phyloP scores from a whole-genome alignment of 768 basidiomycete genomes.

The Pleurotus eryngii region DNA sequence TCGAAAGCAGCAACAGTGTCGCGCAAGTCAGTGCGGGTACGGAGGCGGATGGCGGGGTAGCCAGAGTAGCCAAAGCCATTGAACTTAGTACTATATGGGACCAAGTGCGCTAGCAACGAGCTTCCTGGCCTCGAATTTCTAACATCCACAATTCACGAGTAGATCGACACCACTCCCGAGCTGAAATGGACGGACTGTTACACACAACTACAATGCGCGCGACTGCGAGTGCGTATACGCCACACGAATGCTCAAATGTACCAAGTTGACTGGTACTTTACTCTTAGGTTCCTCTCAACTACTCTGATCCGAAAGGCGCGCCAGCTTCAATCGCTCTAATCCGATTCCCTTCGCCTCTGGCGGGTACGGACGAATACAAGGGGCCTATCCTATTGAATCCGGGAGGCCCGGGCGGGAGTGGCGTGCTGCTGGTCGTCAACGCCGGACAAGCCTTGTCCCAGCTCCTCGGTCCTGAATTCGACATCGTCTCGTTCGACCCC shows the following conservation, averaged over 20 bases:
- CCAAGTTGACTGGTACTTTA: not conserved
- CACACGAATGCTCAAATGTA: not conserved
- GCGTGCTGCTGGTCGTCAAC: constrained; percentile 26
- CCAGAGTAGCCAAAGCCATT: too few species aligned
- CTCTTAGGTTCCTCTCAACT: constrained; percentile 43
- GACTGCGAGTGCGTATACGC: constrained; percentile 17
- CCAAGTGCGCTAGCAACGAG: too few species aligned
- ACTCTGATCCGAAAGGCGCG: constrained; percentile 34
- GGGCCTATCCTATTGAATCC: constrained; percentile 46
- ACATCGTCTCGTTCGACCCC: constrained; percentile 46
- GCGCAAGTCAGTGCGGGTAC: too few species aligned
- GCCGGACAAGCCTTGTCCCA: constrained; percentile 22
- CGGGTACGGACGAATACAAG: constrained; percentile 26
- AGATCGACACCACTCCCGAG: constrained; percentile 3
- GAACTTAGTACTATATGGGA: too few species aligned
- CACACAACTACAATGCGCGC: constrained; percentile 19
- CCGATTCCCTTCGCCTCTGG: constrained; percentile 32
- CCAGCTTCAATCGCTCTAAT: constrained; percentile 40
- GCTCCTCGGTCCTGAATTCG: constrained; percentile 42
- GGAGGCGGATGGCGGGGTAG: too few species aligned
- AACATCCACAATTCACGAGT: not conserved
- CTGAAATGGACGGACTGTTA: constrained; percentile 25
- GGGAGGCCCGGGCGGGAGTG: constrained; percentile 46
- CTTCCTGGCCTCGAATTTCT: too few species aligned
- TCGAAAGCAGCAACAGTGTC: too few species aligned